Evolutionary conservation across 208 protist genomes (phyloP), one percentile per base, ranked within the genome.

Genomic region (Acanthamoeba sp.): DNA sequence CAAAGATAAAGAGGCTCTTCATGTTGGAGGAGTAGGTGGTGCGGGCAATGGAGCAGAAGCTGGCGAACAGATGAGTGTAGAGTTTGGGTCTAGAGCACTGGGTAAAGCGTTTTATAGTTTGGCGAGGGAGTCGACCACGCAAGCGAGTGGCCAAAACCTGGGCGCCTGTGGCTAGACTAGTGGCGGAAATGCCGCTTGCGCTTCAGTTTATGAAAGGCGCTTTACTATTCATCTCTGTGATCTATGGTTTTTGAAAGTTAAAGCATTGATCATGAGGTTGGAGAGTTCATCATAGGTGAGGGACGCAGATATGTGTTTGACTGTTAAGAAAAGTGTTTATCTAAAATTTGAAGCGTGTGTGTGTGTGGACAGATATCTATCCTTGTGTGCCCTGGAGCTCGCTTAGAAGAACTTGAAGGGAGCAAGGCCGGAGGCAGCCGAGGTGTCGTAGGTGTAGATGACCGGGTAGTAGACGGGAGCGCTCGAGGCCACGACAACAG

Each of bases 371-470:
- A 76, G 66, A 76, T 76, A 29, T 76, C 66, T 76, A 62, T 62
- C 55, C 66, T n/a, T 16, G 10, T 9, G 2, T 42, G 66, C 27
- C 27, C 66, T 38, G n/a, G 66, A 7, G 16, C n/a, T 38, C 66
- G 66, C 66, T 76, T 76, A 76, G 66, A 76, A 76, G 66, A 76
- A 76, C 66, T 76, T 76, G 66, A 76, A 76, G 66, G 66, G 66
- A 3, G 36, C 29, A 10, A 76, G 66, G 36, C 66, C 66, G 10
- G 66, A 76, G 66, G 66, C 66, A 76, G 66, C 66, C 66, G 66
- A 76, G 66, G 32, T 76, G 32, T 76, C 32, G 66, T 62, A 62
- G 20, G 66, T 40, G 66, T 76, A 76, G 66, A 76, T 76, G n/a
- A 76, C 66, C 66, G 18, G 9, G 66, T 42, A 76, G 66, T 42